Conservation (phyloP, 2,329 filamentous ascomycete species). For the Venturiaceae sp. region DNA sequence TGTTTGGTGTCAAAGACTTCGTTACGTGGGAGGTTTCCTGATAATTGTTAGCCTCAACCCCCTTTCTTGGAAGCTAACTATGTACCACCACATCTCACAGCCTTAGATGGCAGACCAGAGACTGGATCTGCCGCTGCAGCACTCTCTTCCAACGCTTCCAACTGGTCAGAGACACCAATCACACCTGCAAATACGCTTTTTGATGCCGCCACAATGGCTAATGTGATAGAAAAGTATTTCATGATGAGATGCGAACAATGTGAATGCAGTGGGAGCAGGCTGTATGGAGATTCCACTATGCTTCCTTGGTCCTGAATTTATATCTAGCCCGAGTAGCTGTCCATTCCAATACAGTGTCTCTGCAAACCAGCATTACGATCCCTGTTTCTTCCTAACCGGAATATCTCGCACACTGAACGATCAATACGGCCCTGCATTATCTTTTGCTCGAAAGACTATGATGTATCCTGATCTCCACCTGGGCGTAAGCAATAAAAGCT, state of each 20-base stretch:
- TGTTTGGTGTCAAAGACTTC: neutral
- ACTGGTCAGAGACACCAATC: neutral
- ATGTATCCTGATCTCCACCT: neutral
- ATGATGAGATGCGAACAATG: too few relatives aligned
- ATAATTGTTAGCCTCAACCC: neutral
- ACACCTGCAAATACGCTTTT: neutral
- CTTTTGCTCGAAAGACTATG: neutral
- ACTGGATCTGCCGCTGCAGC: neutral
- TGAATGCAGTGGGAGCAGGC: too few relatives aligned
- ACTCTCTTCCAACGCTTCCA: neutral
- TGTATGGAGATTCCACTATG: too few relatives aligned
- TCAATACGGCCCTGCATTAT: neutral
- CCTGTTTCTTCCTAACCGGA: neutral
- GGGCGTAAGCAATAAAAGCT: neutral
- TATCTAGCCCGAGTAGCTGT: neutral
- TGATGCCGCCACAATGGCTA: neutral
- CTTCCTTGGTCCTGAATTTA: neutral
- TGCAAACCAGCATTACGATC: neutral
- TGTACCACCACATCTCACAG: neutral
- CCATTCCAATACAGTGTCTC: neutral
- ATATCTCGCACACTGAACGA: neutral
- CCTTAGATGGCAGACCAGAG: neutral
- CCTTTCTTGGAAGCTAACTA: neutral
- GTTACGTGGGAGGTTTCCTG: neutral
- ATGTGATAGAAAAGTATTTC: neutral